phyloP scores from a whole-genome alignment of 1,139 yeast genomes.

The Kodamaea arcana region DNA sequence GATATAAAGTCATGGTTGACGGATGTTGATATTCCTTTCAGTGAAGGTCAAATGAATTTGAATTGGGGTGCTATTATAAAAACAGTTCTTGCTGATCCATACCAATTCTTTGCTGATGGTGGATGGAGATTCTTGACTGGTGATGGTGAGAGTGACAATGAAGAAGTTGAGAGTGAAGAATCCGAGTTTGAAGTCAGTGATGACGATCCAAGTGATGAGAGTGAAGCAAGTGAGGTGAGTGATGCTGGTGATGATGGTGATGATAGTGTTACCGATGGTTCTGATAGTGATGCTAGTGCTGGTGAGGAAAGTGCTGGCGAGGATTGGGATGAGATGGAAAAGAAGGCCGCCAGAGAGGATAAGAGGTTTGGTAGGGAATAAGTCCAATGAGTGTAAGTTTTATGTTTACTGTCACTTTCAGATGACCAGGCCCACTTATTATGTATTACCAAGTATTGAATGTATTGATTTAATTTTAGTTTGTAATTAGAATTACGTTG shows the following conservation, averaged over 20 bases:
- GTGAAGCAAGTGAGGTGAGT: constrained; percentile 54
- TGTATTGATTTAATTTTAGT: too few species aligned
- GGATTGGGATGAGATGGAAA: constrained; percentile 73
- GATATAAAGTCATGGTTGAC: constrained; percentile 95
- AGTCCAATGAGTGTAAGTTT: too few species aligned
- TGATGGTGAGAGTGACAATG: constrained; percentile 61
- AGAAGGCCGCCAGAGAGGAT: constrained; percentile 57
- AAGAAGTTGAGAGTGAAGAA: constrained; percentile 58
- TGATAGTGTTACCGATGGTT: constrained; percentile 34
- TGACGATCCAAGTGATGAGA: constrained; percentile 70
- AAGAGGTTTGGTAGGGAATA: constrained; percentile 28
- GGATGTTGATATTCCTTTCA: constrained; percentile 90
- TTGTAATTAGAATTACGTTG: too few species aligned
- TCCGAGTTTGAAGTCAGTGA: constrained; percentile 58
- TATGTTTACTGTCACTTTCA: too few species aligned
- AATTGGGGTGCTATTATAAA: constrained; percentile 97
- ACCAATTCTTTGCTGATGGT: constrained; percentile 88
- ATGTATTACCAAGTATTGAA: too few species aligned
- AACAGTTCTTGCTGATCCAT: constrained; percentile 87
- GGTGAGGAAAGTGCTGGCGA: constrained; percentile 50
- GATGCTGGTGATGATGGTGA: constrained; percentile 41
- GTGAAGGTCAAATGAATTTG: constrained; percentile 93
- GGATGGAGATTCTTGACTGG: constrained; percentile 94
- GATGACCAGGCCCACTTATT: too few species aligned
- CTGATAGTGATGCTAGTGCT: constrained; percentile 40